Evolutionary conservation across 768 basidiomycete species (phyloP).

Genomic region (Mycena albidolilacea): DNA sequence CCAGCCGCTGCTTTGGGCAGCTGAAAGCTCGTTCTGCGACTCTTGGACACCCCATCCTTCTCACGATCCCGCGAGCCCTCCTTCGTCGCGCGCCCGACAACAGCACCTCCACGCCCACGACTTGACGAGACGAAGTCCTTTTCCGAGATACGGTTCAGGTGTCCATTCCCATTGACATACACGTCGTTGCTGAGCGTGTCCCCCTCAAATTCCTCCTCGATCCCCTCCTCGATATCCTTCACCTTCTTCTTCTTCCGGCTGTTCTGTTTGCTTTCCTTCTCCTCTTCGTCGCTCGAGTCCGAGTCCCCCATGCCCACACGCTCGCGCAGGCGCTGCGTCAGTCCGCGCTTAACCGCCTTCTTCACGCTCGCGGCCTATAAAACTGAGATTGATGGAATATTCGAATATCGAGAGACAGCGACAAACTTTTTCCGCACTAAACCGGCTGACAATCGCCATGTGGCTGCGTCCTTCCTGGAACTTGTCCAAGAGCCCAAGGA

Average conservation of each 20-base stretch:
- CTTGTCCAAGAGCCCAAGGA: conserved; percentile 87
- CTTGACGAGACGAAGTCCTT: conserved; percentile 17
- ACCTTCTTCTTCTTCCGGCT: conserved; percentile 36
- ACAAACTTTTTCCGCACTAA: conserved; percentile 73
- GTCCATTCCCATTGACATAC: conserved; percentile 2
- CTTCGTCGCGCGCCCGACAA: conserved; percentile 22
- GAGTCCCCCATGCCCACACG: conserved; percentile 82
- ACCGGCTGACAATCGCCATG: conserved; percentile 91
- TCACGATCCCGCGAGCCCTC: conserved; percentile 29
- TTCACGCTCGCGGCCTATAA: conserved; percentile 80
- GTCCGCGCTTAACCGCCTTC: conserved; percentile 84
- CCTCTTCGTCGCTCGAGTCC: conserved; percentile 64
- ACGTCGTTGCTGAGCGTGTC: conserved; percentile 31
- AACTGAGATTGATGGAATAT: neutral
- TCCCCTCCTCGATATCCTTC: conserved; percentile 40
- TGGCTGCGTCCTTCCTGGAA: conserved; percentile 94
- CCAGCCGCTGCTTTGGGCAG: conserved; percentile 57
- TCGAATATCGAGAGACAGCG: neutral
- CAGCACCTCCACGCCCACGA: conserved; percentile 39
- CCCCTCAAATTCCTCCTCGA: conserved; percentile 34
- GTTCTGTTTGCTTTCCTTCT: conserved; percentile 41
- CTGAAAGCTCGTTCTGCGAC: conserved; percentile 54
- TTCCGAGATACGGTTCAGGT: conserved; percentile 10
- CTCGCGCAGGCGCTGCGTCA: conserved; percentile 83
- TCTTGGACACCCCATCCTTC: conserved; percentile 43